Evolutionary conservation across 2,329 filamentous ascomycete genomes (phyloP).

Genomic region (Whalleya microplaca): DNA sequence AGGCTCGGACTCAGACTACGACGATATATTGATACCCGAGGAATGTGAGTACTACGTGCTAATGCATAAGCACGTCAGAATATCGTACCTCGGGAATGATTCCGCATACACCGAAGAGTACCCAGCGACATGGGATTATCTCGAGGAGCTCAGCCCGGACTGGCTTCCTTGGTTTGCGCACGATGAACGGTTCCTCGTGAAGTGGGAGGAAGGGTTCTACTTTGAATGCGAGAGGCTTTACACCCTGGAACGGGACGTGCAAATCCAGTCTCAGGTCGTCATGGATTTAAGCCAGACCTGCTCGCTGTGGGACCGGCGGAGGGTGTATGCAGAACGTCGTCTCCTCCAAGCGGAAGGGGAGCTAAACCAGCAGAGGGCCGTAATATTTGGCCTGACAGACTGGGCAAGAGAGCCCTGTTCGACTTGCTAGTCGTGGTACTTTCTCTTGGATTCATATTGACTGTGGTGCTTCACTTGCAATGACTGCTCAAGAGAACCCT

Average conservation of each 20-base stretch:
- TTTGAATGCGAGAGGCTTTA: constrained; percentile 18
- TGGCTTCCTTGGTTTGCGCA: constrained; percentile 11
- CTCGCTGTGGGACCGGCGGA: not conserved
- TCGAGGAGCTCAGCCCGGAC: not conserved
- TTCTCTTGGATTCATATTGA: too few species aligned
- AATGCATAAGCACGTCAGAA: constrained; percentile 26
- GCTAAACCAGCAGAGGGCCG: constrained; percentile 6
- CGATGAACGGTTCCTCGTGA: not conserved
- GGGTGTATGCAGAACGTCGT: not conserved
- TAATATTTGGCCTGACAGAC: not conserved
- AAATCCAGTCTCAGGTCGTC: constrained; percentile 1
- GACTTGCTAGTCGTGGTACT: too few species aligned
- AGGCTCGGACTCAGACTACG: too few species aligned
- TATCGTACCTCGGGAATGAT: constrained; percentile 24
- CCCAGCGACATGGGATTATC: constrained; percentile 22
- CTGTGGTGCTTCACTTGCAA: too few species aligned
- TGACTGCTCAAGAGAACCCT: too few species aligned
- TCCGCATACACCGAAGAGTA: not conserved
- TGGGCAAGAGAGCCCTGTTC: not conserved
- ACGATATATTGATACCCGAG: constrained; percentile 17
- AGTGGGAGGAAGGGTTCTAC: too few species aligned
- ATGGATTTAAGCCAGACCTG: constrained; percentile 4
- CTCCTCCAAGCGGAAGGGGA: not conserved
- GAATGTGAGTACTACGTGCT: constrained; percentile 22
- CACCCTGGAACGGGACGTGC: constrained; percentile 9